Evolutionary conservation across 495 filamentous ascomycete genomes (phyloP).

Genomic region (Hypomontagnella submonticulosa): DNA sequence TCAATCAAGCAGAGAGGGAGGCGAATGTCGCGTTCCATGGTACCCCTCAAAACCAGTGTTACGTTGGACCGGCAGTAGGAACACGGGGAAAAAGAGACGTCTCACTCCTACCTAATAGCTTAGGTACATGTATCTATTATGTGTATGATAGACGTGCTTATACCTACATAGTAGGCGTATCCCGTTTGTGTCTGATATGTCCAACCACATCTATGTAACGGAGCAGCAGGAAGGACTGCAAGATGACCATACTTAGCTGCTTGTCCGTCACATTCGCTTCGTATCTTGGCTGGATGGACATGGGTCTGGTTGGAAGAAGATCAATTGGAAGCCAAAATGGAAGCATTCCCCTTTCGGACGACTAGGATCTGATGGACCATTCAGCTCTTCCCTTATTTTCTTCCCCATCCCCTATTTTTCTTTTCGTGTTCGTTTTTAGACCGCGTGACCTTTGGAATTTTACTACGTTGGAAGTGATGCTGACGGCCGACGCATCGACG

Average conservation of each 20-base stretch:
- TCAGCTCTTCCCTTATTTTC: slow-evolving; percentile 13
- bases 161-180: neutral
- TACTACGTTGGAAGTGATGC: slow-evolving; percentile 33
- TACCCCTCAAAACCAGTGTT: slow-evolving; percentile 19
- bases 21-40: slow-evolving; percentile 16
- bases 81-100: slow-evolving; percentile 13
- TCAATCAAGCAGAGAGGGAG: neutral
- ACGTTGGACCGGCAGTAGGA: slow-evolving; percentile 28
- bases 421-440: slow-evolving; percentile 24
- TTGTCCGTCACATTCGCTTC: slow-evolving; percentile 30
- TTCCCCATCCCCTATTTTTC: slow-evolving; percentile 13
- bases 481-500: slow-evolving; percentile 20
- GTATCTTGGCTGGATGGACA: slow-evolving; percentile 16
- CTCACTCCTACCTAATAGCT: neutral
- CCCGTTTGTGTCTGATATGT: neutral
- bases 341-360: slow-evolving; percentile 35
- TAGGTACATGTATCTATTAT: neutral
- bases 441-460: slow-evolving; percentile 38
- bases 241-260: slow-evolving; percentile 30
- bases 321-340: slow-evolving; percentile 39
- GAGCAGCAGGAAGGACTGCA: slow-evolving; percentile 24
- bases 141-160: slow-evolving; percentile 11
- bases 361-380: slow-evolving; percentile 17
- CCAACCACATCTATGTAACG: slow-evolving; percentile 12
- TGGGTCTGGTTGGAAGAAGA: slow-evolving; percentile 41